Conservation (phyloP, 164 flowering plant genomes). For the Tetracentron sinense region DNA sequence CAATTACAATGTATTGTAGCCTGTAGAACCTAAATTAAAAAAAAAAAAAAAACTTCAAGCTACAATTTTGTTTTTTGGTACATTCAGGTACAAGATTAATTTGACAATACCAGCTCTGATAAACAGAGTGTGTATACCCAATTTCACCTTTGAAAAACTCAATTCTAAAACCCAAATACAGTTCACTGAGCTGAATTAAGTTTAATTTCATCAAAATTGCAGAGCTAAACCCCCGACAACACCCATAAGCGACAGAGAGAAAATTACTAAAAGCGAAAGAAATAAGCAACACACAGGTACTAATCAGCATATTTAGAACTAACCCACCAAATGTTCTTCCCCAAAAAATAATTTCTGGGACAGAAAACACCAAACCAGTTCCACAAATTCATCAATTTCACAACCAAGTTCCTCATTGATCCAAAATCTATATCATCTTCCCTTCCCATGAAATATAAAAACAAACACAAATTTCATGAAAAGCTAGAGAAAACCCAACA, state of each 20-base stretch:
- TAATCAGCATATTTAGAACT: not conserved
- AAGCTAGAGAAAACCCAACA: constrained; percentile 10
- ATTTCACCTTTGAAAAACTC: no score
- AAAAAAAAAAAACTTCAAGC: no score
- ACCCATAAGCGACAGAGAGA: not conserved
- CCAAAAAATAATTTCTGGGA: not conserved
- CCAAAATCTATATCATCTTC: not conserved
- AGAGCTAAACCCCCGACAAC: not conserved
- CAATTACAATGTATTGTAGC: no score
- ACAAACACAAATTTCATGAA: not conserved
- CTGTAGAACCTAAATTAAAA: no score
- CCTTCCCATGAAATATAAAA: not conserved
- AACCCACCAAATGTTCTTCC: not conserved
- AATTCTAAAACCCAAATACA: not conserved
- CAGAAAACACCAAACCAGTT: constrained; percentile 5
- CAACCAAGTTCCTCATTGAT: not conserved
- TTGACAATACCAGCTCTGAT: no score
- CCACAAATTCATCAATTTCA: constrained; percentile 5
- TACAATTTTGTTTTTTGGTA: no score
- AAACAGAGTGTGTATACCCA: no score
- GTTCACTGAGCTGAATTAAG: not conserved
- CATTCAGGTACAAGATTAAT: no score
- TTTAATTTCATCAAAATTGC: not conserved
- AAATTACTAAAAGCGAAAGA: no score
- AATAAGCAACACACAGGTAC: not conserved